Conservation (phyloP, 2,329 filamentous ascomycete genomes). For the Scytalidium sp. region DNA sequence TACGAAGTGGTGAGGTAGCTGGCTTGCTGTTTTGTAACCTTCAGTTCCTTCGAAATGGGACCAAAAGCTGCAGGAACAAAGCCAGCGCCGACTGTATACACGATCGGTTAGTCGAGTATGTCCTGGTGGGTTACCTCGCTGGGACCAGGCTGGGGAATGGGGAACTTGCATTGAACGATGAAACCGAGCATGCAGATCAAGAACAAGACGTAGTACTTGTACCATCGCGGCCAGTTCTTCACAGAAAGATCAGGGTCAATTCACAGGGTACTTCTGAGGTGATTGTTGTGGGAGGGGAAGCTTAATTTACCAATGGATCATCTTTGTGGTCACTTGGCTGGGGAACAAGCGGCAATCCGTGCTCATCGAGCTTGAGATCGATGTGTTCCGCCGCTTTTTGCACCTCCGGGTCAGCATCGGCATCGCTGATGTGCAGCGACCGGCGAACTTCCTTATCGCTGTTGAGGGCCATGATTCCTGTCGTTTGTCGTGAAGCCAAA, state of each 20-base stretch:
- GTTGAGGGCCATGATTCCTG: background rate
- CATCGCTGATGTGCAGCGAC: background rate
- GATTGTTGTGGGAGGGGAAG: background rate
- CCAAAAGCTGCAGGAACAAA: constrained; percentile 24
- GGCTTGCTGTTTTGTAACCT: constrained; percentile 27
- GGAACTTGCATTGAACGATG: background rate
- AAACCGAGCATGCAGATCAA: background rate
- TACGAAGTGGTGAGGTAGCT: constrained; percentile 31
- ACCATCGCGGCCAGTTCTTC: background rate
- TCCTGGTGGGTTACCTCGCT: too few relatives aligned
- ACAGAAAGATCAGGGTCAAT: too few relatives aligned
- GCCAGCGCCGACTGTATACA: background rate
- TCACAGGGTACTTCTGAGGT: background rate
- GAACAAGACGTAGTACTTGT: background rate
- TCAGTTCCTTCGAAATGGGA: constrained; percentile 25
- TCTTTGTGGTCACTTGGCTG: background rate
- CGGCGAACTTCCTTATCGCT: background rate
- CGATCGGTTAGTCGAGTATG: too few relatives aligned
- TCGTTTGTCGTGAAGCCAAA: background rate
- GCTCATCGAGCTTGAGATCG: background rate
- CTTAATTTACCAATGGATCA: background rate
- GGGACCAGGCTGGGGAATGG: background rate
- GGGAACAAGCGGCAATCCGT: background rate
- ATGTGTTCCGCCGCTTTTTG: background rate
- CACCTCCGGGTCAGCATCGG: background rate